phyloP scores from a whole-genome alignment of 176 grass and related monocot species.

The Ampelocalamus luodianensis region DNA sequence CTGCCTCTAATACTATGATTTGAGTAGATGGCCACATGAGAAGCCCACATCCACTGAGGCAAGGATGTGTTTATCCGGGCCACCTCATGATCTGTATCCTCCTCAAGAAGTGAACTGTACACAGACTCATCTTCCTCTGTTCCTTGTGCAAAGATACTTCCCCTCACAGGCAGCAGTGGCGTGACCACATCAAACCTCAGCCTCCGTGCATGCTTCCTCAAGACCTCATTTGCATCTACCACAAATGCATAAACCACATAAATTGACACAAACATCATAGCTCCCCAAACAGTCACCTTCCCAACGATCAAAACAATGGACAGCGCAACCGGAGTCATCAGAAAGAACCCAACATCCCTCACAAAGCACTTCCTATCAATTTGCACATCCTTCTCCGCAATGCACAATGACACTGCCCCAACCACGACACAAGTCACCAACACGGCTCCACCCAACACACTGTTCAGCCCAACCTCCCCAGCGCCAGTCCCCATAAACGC shows the following conservation, averaged over 20 bases:
- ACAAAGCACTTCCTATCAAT: slow-evolving; percentile 90
- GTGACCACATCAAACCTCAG: slow-evolving; percentile 87
- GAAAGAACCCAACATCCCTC: slow-evolving; percentile 88
- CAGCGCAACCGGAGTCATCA: slow-evolving; percentile 64
- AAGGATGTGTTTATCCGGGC: slow-evolving; percentile 62
- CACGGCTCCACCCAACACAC: slow-evolving; percentile 89
- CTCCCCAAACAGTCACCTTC: slow-evolving; percentile 90
- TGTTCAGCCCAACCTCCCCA: slow-evolving; percentile 92
- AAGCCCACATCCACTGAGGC: slow-evolving; percentile 99
- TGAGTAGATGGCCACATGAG: slow-evolving; percentile 97
- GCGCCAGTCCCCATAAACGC: slow-evolving; percentile 78
- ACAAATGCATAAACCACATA: slow-evolving; percentile 87
- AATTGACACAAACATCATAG: slow-evolving; percentile 79
- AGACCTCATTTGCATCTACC: slow-evolving; percentile 86
- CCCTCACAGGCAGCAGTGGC: slow-evolving; percentile 84
- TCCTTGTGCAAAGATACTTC: slow-evolving; percentile 77
- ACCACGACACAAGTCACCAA: slow-evolving; percentile 97
- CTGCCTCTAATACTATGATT: slow-evolving; percentile 67
- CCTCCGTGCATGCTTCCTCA: slow-evolving; percentile 84
- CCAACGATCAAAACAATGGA: slow-evolving; percentile 76
- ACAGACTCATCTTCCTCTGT: slow-evolving; percentile 70
- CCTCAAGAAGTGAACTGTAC: slow-evolving; percentile 83
- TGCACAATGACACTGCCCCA: slow-evolving; percentile 70
- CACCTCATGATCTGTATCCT: slow-evolving; percentile 58
- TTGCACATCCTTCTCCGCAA: slow-evolving; percentile 92